Evolutionary conservation across 331 rosid species (phyloP), one percentile per base, ranked within the genome.

Genomic region (Pyrus hybrid): DNA sequence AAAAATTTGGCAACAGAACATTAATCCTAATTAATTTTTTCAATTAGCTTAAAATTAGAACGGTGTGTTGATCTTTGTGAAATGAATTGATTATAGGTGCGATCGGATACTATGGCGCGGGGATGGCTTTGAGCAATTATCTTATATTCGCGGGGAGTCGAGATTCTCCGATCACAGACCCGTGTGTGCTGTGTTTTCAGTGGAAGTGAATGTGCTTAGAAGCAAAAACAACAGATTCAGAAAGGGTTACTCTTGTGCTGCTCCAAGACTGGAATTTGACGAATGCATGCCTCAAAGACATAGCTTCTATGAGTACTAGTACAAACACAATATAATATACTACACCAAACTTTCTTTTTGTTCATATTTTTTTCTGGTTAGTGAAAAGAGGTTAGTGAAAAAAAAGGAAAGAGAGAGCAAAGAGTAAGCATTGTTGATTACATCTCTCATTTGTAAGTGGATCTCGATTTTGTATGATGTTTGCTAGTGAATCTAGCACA

Each of bases 61-160:
- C 16, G 2, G 49, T 43, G 14, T 43, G 5, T 43, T 43, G 49
- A 43, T 43, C 49, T 43, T 12, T 43, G 49, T 1, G 49, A 43
- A 9, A 45, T 45, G 11, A 70, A 13, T 57, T 56, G 32, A 69
- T 33, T 63, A 76, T 89, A 93, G 98, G 97, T 93, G 98, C 67
- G 98, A 93, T 70, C 85, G 98, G 76, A 91, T 93, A 85, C 49
- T 93, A 66, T 93, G 98, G 98, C 85, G 90, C 7, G 97, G 98
- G 20, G 66, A 80, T 18, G 89, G 93, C 28, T 88, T 93, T 25
- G 97, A 91, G 18, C 97, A 93, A 68, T 43, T 84, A 68, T 85
- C 89, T 14, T 93, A 93, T 56, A 83, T 89, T 23, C 88, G 98
- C 10, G 93, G 93, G 37, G 98, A 93, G 70, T 93, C 93, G 0